A percentile compares a stretch with the other conserved stretches of the same genome.
phyloP scores from a whole-genome alignment of 164 flowering plant species.

The Echeveria elegans region DNA sequence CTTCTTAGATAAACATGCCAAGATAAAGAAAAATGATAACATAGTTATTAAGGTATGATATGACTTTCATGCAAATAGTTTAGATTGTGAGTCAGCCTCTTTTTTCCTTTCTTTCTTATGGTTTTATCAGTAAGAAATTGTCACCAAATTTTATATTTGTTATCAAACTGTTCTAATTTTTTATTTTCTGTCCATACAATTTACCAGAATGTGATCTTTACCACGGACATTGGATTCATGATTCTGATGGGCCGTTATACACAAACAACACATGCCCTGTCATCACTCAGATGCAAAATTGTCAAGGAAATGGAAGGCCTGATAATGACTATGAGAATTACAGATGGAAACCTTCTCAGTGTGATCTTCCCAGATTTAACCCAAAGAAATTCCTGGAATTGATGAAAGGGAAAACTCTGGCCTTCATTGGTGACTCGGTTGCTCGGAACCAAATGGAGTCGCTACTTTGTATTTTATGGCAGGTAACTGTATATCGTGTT shows the following conservation, averaged over 20 bases:
- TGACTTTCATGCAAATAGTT: not conserved
- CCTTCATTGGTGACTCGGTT: conserved; percentile 93
- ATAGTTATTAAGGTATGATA: too few relatives aligned
- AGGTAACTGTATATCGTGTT: conserved; percentile 29
- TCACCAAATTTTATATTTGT: not conserved
- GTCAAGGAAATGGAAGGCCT: conserved; percentile 95
- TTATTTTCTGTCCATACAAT: not conserved
- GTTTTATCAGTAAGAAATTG: not conserved
- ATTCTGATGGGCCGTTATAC: conserved; percentile 66
- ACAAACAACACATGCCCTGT: conserved; percentile 83
- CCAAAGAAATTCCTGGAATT: conserved; percentile 67
- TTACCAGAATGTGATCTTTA: conserved; percentile 63
- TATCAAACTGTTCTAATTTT: not conserved
- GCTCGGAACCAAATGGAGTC: conserved; percentile 98
- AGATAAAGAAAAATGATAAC: too few relatives aligned
- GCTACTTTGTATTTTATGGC: conserved; percentile 87
- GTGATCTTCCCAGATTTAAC: conserved; percentile 86
- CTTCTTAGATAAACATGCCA: too few relatives aligned
- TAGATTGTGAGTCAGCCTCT: not conserved
- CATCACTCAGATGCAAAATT: conserved; percentile 86
- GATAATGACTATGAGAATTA: conserved; percentile 86
- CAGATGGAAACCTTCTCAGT: conserved; percentile 83
- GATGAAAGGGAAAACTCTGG: conserved; percentile 90
- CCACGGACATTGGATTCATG: conserved; percentile 70
- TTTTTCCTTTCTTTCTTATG: too few relatives aligned